phyloP scores from a whole-genome alignment of 441 rosid species.

The Syzygium syzygioides region DNA sequence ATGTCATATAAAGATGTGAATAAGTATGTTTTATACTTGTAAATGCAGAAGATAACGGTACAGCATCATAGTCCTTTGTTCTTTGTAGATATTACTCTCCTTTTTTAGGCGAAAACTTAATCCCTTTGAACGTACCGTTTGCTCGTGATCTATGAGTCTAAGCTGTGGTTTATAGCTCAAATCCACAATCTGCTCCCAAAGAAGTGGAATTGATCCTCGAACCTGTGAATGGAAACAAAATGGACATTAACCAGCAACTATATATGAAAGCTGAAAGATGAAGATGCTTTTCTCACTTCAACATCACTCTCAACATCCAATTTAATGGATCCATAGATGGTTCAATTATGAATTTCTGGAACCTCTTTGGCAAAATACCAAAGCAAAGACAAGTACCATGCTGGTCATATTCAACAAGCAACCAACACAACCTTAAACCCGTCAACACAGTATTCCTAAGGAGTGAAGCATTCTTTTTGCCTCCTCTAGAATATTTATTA shows the following conservation, averaged over 20 bases:
- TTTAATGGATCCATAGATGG: not conserved
- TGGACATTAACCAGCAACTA: not conserved
- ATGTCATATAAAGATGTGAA: constrained; percentile 3
- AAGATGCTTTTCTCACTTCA: not conserved
- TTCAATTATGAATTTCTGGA: not conserved
- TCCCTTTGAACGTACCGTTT: constrained; percentile 36
- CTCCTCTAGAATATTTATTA: not conserved
- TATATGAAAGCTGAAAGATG: not conserved
- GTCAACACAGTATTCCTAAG: not conserved
- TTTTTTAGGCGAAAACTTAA: not conserved
- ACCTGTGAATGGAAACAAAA: constrained; percentile 33
- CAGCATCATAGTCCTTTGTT: not conserved
- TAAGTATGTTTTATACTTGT: constrained; percentile 2
- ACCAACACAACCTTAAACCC: not conserved
- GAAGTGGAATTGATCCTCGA: constrained; percentile 96
- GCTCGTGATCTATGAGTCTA: constrained; percentile 57
- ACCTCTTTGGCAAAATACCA: not conserved
- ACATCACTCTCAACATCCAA: not conserved
- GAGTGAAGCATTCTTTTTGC: not conserved
- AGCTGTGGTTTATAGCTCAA: constrained; percentile 90
- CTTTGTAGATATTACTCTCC: not conserved
- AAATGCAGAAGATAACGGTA: not conserved
- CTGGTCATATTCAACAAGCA: not conserved
- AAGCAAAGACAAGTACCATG: not conserved
- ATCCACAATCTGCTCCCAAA: constrained; percentile 99